phyloP scores from a whole-genome alignment of 495 filamentous ascomycete genomes.

The Aspergillus hancockii region DNA sequence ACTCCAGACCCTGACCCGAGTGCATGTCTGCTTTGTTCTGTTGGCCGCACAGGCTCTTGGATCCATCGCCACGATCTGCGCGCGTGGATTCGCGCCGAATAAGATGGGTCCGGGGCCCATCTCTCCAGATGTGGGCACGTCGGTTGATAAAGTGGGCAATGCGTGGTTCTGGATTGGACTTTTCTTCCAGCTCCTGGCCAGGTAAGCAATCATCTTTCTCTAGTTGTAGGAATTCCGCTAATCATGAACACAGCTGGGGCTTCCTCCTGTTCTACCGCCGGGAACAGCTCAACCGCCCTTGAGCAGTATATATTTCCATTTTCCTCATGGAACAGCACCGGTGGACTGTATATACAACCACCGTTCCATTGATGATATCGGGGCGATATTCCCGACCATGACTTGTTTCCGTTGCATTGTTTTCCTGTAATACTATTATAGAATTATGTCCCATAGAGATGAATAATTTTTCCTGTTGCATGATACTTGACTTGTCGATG shows the following conservation, averaged over 20 bases:
- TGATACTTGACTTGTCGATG: no score
- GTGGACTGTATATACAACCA: no score
- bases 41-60: conserved; percentile 53
- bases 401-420: no score
- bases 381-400: no score
- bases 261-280: not conserved
- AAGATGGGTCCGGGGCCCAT: conserved; percentile 49
- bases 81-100: conserved; percentile 48
- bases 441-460: no score
- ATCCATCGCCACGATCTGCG: conserved; percentile 52
- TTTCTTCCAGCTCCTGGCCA: conserved; percentile 61
- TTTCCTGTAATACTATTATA: no score
- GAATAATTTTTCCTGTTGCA: no score
- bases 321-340: no score
- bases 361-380: no score
- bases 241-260: not conserved
- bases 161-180: conserved; percentile 69
- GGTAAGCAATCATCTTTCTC: conserved; percentile 35
- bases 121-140: conserved; percentile 46
- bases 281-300: not conserved
- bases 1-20: conserved; percentile 48
- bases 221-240: not conserved
- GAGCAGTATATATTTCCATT: not conserved
- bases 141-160: conserved; percentile 49
- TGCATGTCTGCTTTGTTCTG: conserved; percentile 53